These are phyloP conservation scores for Annulohypoxylon moriforme DNA, from an alignment of 495 filamentous ascomycete species.

Conservation along the genomic window DNA sequence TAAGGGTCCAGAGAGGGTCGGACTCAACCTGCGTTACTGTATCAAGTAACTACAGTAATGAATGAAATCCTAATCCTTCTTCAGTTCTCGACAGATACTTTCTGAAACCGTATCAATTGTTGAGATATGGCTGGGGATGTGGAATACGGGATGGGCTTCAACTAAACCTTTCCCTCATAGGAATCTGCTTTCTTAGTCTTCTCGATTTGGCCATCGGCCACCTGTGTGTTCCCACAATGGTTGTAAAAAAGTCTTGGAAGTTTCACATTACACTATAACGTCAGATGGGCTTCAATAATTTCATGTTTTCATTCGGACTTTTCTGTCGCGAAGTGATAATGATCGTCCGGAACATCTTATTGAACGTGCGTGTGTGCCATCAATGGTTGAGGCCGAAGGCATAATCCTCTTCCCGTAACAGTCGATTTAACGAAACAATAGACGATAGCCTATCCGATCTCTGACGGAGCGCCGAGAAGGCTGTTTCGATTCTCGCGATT, in stretches of 20 bases:
- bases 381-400: slow-evolving; percentile 2
- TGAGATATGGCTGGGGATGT: slow-evolving; percentile 8
- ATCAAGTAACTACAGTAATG: slow-evolving; percentile 39
- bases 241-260: slow-evolving; percentile 26
- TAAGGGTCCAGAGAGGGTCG: slow-evolving; percentile 14
- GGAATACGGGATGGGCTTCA: slow-evolving; percentile 1
- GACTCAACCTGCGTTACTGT: slow-evolving; percentile 31
- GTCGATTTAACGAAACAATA: background rate
- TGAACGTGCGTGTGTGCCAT: background rate
- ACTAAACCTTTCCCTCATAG: slow-evolving; percentile 10
- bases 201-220: slow-evolving; percentile 17
- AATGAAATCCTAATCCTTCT: slow-evolving; percentile 21
- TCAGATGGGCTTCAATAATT: slow-evolving; percentile 28
- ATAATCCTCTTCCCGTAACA: slow-evolving; percentile 3
- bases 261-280: slow-evolving; percentile 30
- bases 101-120: slow-evolving; percentile 35
- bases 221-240: slow-evolving; percentile 20
- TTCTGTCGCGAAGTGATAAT: slow-evolving; percentile 16
- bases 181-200: slow-evolving; percentile 7
- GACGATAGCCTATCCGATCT: slow-evolving; percentile 4
- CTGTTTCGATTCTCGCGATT: slow-evolving; percentile 7
- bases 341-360: slow-evolving; percentile 23
- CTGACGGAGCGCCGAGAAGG: slow-evolving; percentile 3
- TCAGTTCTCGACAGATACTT: background rate
- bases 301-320: slow-evolving; percentile 39